phyloP scores from a whole-genome alignment of 1,139 yeast species.

The Yamadazyma diddensiae region DNA sequence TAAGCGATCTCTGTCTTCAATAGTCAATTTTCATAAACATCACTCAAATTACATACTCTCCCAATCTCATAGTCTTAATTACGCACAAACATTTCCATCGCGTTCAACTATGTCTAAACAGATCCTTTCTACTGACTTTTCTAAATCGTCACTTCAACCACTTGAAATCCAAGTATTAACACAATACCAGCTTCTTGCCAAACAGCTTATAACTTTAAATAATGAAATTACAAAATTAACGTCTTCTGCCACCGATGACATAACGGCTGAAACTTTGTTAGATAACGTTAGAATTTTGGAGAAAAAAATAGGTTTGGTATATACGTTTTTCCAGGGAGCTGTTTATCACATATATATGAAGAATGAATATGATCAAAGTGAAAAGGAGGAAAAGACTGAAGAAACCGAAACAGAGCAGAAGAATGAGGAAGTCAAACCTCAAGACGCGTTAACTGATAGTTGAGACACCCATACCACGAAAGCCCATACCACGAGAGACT shows the following conservation, averaged over 20 bases:
- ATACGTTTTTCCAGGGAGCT: conserved; percentile 66
- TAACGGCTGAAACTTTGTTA: conserved; percentile 28
- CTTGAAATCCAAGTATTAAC: conserved; percentile 40
- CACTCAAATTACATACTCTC: too few species aligned
- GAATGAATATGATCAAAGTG: conserved; percentile 11
- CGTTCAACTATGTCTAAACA: too few species aligned
- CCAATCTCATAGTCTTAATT: too few species aligned
- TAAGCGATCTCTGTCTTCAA: too few species aligned
- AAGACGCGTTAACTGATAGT: too few species aligned
- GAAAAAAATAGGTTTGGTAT: conserved; percentile 59
- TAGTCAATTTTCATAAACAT: too few species aligned
- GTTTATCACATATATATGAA: conserved; percentile 52
- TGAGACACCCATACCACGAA: too few species aligned
- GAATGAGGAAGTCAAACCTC: too few species aligned
- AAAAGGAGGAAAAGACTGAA: conserved; percentile 6
- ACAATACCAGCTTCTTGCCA: conserved; percentile 48
- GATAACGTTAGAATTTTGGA: conserved; percentile 57
- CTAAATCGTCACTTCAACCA: conserved; percentile 29
- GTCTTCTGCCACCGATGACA: conserved; percentile 9
- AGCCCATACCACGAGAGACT: too few species aligned
- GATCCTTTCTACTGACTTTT: conserved; percentile 23
- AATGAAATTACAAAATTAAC: conserved; percentile 28
- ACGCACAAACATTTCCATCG: too few species aligned
- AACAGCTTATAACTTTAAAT: conserved; percentile 34
- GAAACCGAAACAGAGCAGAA: too few species aligned